phyloP scores from a whole-genome alignment of 257 asterid genomes.

The Capsicum rhomboideum region DNA sequence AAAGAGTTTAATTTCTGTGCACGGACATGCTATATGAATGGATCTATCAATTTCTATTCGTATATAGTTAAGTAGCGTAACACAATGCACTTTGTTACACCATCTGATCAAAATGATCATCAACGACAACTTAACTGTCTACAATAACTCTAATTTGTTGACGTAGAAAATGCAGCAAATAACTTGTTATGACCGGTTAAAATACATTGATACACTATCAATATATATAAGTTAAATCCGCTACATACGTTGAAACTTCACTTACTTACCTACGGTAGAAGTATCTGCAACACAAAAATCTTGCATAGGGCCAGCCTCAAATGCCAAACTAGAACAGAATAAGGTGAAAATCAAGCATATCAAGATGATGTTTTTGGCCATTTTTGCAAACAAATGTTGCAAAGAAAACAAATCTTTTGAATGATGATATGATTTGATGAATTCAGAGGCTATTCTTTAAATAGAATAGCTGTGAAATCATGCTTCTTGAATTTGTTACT shows the following conservation, averaged over 20 bases:
- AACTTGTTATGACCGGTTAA: not conserved
- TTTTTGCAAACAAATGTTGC: not conserved
- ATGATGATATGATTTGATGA: not conserved
- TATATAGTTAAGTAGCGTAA: not conserved
- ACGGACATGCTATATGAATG: no score
- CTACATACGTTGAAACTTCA: no score
- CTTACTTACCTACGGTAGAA: slow-evolving; percentile 6
- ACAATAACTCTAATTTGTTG: not conserved
- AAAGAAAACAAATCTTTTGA: not conserved
- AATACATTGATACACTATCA: not conserved
- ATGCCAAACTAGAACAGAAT: not conserved
- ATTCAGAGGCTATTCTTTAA: not conserved
- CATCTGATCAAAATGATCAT: not conserved
- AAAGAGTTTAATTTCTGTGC: not conserved
- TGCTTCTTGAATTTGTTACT: not conserved
- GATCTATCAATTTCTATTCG: not conserved
- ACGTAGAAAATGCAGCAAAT: not conserved
- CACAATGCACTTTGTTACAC: not conserved
- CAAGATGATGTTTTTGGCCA: not conserved
- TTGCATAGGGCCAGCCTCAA: slow-evolving; percentile 4
- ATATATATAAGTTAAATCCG: not conserved
- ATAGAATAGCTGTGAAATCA: not conserved
- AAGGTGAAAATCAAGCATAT: not conserved
- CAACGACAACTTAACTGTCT: not conserved
- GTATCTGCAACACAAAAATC: slow-evolving; percentile 16